Percentiles rank a stretch among this genome's conserved stretches.
Evolutionary conservation across 1,139 yeast genomes (phyloP).

Genomic region (Meyerozyma smithsonii): DNA sequence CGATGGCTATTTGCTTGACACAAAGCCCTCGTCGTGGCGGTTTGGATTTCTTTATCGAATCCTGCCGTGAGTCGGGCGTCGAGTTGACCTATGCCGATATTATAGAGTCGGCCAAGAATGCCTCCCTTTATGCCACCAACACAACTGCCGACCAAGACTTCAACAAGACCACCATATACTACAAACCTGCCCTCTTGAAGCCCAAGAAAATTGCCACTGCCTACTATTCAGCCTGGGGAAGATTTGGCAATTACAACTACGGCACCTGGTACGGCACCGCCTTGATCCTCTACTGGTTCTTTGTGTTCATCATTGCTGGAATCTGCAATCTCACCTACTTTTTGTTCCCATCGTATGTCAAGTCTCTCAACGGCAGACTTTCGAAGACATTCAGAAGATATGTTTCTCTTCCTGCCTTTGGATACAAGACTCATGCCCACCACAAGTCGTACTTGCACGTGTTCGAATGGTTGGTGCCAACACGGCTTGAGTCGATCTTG

Average conservation of each 20-base stretch:
- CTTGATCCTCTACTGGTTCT: constrained; percentile 45
- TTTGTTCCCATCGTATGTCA: constrained; percentile 31
- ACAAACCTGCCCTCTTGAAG: constrained; percentile 25
- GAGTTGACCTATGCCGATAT: constrained; percentile 26
- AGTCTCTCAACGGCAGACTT: constrained; percentile 25
- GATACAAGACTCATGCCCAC: constrained; percentile 37
- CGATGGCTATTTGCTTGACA: constrained; percentile 33
- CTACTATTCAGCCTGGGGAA: constrained; percentile 37
- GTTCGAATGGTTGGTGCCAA: constrained; percentile 48
- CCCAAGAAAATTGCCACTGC: constrained; percentile 24
- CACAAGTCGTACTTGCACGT: constrained; percentile 23
- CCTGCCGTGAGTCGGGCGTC: constrained; percentile 16
- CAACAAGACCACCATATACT: constrained; percentile 22
- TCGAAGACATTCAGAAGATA: constrained; percentile 37
- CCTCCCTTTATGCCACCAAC: constrained; percentile 26
- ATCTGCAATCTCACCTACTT: constrained; percentile 30
- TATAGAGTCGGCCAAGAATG: constrained; percentile 32
- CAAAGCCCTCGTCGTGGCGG: constrained; percentile 21
- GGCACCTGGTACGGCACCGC: constrained; percentile 48
- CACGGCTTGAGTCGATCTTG: constrained; percentile 33
- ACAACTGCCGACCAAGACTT: constrained; percentile 25
- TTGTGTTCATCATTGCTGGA: constrained; percentile 40
- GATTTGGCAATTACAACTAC: constrained; percentile 26
- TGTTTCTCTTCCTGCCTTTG: constrained; percentile 46
- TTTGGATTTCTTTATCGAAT: constrained; percentile 20